Conservation (phyloP, 2,329 filamentous ascomycete genomes). For the Mycosphaerella sp. region DNA sequence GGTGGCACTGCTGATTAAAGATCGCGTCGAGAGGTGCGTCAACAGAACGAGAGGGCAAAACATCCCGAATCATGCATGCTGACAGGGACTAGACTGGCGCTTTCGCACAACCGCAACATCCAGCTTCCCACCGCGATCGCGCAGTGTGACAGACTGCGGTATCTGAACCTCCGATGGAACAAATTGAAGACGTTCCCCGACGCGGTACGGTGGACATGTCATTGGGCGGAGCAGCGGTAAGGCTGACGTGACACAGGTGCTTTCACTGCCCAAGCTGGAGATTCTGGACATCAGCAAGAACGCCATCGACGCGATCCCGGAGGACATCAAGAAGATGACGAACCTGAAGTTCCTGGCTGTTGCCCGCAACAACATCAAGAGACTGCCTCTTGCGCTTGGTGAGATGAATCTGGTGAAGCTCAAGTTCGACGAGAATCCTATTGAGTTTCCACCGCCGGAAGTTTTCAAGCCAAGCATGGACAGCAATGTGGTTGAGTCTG, state of each 20-base stretch:
- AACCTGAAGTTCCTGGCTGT: constrained; percentile 86
- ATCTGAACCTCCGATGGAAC: constrained; percentile 75
- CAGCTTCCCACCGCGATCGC: constrained; percentile 65
- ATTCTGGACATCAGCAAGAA: constrained; percentile 91
- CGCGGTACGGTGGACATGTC: constrained; percentile 46
- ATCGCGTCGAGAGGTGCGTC: constrained; percentile 62
- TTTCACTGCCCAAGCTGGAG: constrained; percentile 77
- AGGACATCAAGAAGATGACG: constrained; percentile 70
- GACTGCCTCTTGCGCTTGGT: constrained; percentile 74
- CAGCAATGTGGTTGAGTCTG: constrained; percentile 47
- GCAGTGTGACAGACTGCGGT: constrained; percentile 70
- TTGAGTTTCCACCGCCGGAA: constrained; percentile 63
- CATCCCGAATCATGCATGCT: constrained; percentile 13
- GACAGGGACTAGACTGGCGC: constrained; percentile 55
- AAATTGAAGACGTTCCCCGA: constrained; percentile 61
- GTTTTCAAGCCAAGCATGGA: constrained; percentile 31
- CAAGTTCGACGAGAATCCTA: constrained; percentile 82
- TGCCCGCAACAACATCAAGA: constrained; percentile 78
- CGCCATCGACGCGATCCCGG: constrained; percentile 69
- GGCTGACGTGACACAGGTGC: constrained; percentile 54
- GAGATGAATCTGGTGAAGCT: constrained; percentile 90
- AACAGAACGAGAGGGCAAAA: constrained; percentile 1
- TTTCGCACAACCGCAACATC: constrained; percentile 72
- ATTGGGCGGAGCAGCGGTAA: neutral
- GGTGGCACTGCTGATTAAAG: constrained; percentile 67